These are phyloP conservation scores for Agrostemma githago DNA, from an alignment of 148 eudicot species.

Conservation along the genomic window DNA sequence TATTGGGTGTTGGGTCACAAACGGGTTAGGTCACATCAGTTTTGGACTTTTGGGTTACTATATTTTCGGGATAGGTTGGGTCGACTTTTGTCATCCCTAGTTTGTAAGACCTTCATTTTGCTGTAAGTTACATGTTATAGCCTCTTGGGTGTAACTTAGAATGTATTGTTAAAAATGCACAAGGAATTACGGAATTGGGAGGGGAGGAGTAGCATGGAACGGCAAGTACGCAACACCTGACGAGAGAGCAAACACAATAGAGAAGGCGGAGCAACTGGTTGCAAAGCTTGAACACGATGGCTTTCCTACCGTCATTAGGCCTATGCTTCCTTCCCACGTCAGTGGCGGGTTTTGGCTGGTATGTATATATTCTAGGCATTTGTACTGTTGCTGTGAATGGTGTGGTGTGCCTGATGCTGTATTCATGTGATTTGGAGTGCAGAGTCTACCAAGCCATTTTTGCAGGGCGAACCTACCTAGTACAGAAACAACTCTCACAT, in stretches of 20 bases:
- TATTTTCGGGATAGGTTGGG: too few species aligned
- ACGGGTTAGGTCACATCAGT: too few species aligned
- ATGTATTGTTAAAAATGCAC: neutral
- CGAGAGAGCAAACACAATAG: conserved; percentile 32
- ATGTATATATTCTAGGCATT: conserved; percentile 3
- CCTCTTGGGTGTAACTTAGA: neutral
- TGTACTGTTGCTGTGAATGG: too few species aligned
- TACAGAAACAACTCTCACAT: conserved; percentile 39
- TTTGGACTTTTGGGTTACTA: too few species aligned
- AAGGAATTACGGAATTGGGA: conserved; percentile 19
- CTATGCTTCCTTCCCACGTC: conserved; percentile 50
- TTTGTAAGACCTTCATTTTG: too few species aligned
- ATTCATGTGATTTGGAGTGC: neutral
- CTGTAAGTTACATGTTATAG: too few species aligned
- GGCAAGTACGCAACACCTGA: conserved; percentile 43
- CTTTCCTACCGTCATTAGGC: conserved; percentile 38
- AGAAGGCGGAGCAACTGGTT: conserved; percentile 42
- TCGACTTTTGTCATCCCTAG: too few species aligned
- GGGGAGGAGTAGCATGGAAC: conserved; percentile 18
- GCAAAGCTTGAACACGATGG: conserved; percentile 25
- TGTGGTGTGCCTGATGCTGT: neutral
- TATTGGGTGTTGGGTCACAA: too few species aligned
- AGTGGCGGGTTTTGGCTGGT: conserved; percentile 71
- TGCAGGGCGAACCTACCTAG: conserved; percentile 46
- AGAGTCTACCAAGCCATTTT: conserved; percentile 53